Evolutionary conservation across 1,284 basidiomycete species (phyloP).

Genomic region (Trametes versicolor): DNA sequence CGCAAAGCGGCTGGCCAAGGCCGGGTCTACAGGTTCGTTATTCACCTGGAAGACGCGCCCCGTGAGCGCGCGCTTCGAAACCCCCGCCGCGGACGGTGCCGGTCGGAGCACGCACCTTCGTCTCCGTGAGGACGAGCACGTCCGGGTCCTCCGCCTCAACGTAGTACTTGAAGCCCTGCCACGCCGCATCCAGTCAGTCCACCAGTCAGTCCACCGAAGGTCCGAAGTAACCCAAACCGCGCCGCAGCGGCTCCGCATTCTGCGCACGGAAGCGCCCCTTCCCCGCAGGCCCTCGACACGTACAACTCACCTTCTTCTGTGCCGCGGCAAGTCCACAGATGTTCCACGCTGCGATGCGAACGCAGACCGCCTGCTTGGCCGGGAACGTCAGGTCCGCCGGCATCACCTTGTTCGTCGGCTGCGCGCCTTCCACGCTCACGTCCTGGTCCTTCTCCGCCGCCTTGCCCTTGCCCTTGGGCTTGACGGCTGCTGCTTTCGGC

Average conservation of each 20-base stretch:
- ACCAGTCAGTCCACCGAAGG: too few species aligned
- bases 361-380: constrained; percentile 53
- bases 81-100: background rate
- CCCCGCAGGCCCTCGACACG: background rate
- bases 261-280: background rate
- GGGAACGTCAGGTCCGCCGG: constrained; percentile 72
- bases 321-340: constrained; percentile 75
- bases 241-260: background rate
- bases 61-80: background rate
- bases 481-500: background rate
- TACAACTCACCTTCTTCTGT: constrained; percentile 69
- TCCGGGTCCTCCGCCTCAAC: constrained; percentile 87
- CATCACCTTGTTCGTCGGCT: constrained; percentile 78
- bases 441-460: constrained; percentile 34
- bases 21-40: constrained; percentile 66
- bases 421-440: constrained; percentile 46
- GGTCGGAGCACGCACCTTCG: constrained; percentile 62
- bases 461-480: constrained; percentile 24
- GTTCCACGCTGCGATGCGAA: constrained; percentile 80
- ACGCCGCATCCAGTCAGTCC: background rate
- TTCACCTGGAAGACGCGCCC: constrained; percentile 62
- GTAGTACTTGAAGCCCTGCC: constrained; percentile 83
- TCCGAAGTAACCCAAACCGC: background rate
- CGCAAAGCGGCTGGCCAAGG: constrained; percentile 66
- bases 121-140: constrained; percentile 83